Evolutionary conservation across 1,284 basidiomycete species (phyloP).

Genomic region (Malassezia obtusa): DNA sequence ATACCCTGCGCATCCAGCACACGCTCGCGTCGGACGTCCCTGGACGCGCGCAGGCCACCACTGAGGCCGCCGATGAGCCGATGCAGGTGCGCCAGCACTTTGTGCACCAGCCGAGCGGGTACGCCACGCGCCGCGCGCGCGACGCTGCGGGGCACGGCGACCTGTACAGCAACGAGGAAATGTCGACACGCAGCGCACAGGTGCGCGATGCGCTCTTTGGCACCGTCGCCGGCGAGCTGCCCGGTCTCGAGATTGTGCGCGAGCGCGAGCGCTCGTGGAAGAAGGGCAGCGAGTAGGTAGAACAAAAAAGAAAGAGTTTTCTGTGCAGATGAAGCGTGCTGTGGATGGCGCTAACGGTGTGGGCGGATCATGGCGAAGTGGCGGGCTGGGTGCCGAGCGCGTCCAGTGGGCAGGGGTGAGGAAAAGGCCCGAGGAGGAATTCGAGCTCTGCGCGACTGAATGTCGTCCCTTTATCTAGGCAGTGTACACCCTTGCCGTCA

Average conservation of each 20-base stretch:
- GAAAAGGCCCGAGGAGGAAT: too few species aligned
- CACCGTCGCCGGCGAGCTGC: slow-evolving; percentile 38
- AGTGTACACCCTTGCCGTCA: neutral
- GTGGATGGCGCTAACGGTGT: too few species aligned
- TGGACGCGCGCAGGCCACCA: neutral
- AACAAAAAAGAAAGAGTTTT: neutral
- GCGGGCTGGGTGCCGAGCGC: neutral
- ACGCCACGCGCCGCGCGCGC: slow-evolving; percentile 12
- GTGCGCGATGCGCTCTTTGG: slow-evolving; percentile 47
- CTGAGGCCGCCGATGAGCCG: neutral
- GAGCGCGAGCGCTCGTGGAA: slow-evolving; percentile 23
- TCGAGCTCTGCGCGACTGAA: too few species aligned
- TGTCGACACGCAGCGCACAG: slow-evolving; percentile 26
- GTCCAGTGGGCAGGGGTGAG: too few species aligned
- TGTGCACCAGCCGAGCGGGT: slow-evolving; percentile 11
- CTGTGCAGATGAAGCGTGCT: neutral
- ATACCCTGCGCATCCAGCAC: slow-evolving; percentile 5
- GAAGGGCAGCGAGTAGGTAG: neutral
- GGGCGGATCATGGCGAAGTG: neutral
- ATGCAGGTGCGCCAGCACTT: slow-evolving; percentile 12
- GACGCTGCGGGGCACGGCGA: slow-evolving; percentile 17
- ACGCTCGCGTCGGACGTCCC: neutral
- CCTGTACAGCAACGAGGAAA: slow-evolving; percentile 14
- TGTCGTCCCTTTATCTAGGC: neutral
- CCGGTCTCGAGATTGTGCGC: slow-evolving; percentile 41